A percentile compares a stretch with the other conserved stretches of the same genome.
phyloP scores from a whole-genome alignment of 1,284 basidiomycete species.

The Ustilago loliicola region DNA sequence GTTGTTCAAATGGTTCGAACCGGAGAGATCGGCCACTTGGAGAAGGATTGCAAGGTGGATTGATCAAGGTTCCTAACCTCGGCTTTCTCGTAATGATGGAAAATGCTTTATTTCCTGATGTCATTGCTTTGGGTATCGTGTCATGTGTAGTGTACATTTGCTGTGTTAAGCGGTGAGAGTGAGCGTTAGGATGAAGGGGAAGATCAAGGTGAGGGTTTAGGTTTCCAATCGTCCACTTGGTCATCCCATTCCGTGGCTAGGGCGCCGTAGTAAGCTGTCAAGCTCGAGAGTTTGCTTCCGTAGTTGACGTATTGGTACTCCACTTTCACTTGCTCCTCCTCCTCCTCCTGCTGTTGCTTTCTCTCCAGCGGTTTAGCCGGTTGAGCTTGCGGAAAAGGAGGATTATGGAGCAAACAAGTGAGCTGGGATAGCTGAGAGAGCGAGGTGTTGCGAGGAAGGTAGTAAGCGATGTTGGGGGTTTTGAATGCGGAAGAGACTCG shows the following conservation, averaged over 20 bases:
- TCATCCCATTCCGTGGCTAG: constrained; percentile 65
- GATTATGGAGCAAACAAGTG: constrained; percentile 71
- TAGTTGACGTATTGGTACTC: constrained; percentile 86
- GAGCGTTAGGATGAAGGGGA: background rate
- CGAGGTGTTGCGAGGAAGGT: constrained; percentile 85
- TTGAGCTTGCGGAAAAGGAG: constrained; percentile 22
- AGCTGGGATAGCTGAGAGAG: constrained; percentile 81
- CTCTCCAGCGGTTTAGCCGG: too few relatives aligned
- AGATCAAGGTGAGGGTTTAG: background rate
- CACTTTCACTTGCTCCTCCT: constrained; percentile 76
- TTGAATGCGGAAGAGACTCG: constrained; percentile 21
- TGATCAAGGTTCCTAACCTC: constrained; percentile 17
- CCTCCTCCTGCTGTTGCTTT: too few relatives aligned
- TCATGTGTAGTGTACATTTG: background rate
- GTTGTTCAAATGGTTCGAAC: constrained; percentile 67
- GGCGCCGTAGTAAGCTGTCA: constrained; percentile 74
- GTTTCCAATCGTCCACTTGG: constrained; percentile 34
- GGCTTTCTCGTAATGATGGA: background rate
- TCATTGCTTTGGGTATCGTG: background rate
- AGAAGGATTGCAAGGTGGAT: constrained; percentile 63
- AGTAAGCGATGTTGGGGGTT: constrained; percentile 77
- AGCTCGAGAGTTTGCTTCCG: constrained; percentile 80
- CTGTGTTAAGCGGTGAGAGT: background rate
- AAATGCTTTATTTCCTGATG: background rate
- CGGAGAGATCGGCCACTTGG: constrained; percentile 57